Conservation (phyloP, 169 alveolate genomes). For the Babesia bovis region DNA sequence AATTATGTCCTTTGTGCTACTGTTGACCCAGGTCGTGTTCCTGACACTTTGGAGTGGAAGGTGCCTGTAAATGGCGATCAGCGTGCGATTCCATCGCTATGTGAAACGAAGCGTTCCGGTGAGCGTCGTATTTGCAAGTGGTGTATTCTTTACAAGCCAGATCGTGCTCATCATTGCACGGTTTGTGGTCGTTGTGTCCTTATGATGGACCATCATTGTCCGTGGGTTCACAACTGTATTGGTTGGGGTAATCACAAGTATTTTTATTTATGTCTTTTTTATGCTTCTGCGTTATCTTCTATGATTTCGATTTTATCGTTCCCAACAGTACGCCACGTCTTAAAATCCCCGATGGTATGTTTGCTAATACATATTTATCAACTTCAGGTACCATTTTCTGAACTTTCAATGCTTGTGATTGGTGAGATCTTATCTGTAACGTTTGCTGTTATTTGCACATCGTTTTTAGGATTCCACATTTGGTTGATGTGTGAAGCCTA, state of each 20-base stretch:
- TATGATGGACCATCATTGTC: constrained; percentile 91
- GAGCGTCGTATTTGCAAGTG: constrained; percentile 76
- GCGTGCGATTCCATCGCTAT: constrained; percentile 33
- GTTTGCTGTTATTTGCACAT: constrained; percentile 69
- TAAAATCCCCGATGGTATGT: constrained; percentile 15
- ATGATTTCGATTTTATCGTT: constrained; percentile 73
- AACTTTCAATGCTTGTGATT: constrained; percentile 73
- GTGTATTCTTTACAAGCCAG: constrained; percentile 79
- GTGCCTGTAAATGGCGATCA: constrained; percentile 31
- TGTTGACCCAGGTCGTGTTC: constrained; percentile 83
- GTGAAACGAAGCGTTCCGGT: constrained; percentile 74
- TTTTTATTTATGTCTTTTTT: constrained; percentile 78
- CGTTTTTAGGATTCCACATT: constrained; percentile 79
- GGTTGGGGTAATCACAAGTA: constrained; percentile 88
- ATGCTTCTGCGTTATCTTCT: constrained; percentile 72
- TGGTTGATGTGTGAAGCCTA: constrained; percentile 73
- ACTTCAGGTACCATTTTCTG: constrained; percentile 74
- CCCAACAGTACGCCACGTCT: constrained; percentile 57
- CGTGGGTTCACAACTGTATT: constrained; percentile 88
- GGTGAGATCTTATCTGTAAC: constrained; percentile 80
- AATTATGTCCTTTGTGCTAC: constrained; percentile 79
- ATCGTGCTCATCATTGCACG: constrained; percentile 80
- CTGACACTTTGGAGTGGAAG: constrained; percentile 83
- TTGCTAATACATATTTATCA: neutral
- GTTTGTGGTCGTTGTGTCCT: constrained; percentile 84